Percentiles rank a stretch among this genome's conserved stretches.
Evolutionary conservation across 75 land plant species (phyloP).

Genomic region (Cryptomeria japonica): DNA sequence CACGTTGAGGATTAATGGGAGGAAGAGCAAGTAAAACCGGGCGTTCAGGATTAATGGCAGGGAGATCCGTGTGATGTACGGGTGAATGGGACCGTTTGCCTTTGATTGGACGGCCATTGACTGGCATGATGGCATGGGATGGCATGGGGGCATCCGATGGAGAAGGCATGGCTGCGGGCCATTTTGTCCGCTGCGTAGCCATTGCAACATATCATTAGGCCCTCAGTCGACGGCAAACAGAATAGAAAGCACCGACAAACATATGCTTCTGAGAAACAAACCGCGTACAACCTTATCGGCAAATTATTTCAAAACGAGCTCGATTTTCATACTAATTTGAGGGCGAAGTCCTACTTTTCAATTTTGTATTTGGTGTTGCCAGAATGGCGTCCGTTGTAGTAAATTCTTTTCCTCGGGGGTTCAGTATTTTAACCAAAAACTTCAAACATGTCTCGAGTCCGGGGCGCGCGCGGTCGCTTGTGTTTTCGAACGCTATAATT

Average conservation of each 20-base stretch:
- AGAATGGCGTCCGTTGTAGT: background rate
- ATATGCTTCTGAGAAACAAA: background rate
- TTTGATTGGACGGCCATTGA: too few species aligned
- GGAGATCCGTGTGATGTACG: too few species aligned
- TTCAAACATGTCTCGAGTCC: background rate
- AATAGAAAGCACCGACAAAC: background rate
- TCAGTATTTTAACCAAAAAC: background rate
- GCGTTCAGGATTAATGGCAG: too few species aligned
- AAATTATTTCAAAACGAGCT: background rate
- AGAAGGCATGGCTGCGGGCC: too few species aligned
- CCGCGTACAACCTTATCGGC: background rate
- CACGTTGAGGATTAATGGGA: too few species aligned
- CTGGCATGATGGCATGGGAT: too few species aligned
- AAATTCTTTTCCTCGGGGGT: background rate
- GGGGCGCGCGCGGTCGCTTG: background rate
- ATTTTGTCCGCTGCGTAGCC: too few species aligned
- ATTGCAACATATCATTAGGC: too few species aligned
- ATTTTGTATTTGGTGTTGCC: background rate
- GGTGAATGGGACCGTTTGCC: too few species aligned
- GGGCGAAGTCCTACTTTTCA: background rate
- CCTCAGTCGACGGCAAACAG: background rate
- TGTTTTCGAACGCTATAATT: background rate
- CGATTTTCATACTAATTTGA: too few species aligned
- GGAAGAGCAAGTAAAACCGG: too few species aligned
- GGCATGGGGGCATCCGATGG: too few species aligned